A percentile compares a stretch with the other conserved stretches of the same genome.
phyloP scores from a whole-genome alignment of 768 basidiomycete species.

The Chalciporus chontae region DNA sequence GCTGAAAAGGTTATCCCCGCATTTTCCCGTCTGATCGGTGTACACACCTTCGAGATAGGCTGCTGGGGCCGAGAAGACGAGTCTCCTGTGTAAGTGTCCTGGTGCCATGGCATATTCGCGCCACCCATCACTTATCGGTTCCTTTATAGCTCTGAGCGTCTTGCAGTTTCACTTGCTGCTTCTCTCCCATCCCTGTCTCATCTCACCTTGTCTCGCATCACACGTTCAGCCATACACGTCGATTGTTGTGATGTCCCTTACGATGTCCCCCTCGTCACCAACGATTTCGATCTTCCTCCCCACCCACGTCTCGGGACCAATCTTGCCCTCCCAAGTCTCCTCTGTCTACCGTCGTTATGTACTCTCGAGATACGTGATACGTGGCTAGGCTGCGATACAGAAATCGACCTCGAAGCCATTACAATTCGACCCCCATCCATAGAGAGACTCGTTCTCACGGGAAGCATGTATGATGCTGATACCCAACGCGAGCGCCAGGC shows the following conservation, averaged over 20 bases:
- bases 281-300: conserved; percentile 58
- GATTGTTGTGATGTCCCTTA: conserved; percentile 39
- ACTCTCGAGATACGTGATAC: conserved; percentile 66
- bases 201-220: conserved; percentile 59
- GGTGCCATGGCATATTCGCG: not conserved
- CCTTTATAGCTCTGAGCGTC: conserved; percentile 44
- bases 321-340: conserved; percentile 62
- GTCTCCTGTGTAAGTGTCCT: conserved; percentile 35
- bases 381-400: conserved; percentile 50
- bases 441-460: conserved; percentile 25
- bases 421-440: conserved; percentile 1
- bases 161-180: conserved; percentile 66
- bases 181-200: conserved; percentile 52
- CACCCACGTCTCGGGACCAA: conserved; percentile 52
- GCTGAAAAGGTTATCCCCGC: conserved; percentile 17
- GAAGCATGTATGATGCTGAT: conserved; percentile 28
- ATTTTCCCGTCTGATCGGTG: conserved; percentile 17
- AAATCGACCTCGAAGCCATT: conserved; percentile 10
- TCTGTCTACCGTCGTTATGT: conserved; percentile 58
- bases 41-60: conserved; percentile 17
- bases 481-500: conserved; percentile 19
- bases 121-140: conserved; percentile 1
- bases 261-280: conserved; percentile 56
- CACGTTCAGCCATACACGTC: conserved; percentile 65
- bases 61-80: conserved; percentile 33